A percentile compares a stretch with the other conserved stretches of the same genome.
These are phyloP conservation scores for Pleurozium schreberi DNA, from an alignment of 225 moss, liverwort and hornwort genomes.

Conservation along the genomic window DNA sequence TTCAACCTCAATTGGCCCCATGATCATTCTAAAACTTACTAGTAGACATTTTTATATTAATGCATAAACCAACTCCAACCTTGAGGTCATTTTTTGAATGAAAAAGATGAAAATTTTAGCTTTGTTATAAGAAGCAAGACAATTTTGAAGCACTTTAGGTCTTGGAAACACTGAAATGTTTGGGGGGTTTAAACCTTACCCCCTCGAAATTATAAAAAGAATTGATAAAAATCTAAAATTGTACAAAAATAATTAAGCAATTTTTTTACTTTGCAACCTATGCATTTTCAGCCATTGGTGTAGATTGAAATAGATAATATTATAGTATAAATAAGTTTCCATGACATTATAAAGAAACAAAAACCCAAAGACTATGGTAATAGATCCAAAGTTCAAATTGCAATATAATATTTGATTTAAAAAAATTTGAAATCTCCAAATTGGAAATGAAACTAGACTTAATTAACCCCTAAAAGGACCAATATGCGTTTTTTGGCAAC, in stretches of 20 bases:
- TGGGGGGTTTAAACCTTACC: background rate
- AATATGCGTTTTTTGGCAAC: no score
- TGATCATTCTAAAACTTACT: background rate
- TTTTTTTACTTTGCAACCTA: background rate
- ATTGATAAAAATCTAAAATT: background rate
- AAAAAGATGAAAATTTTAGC: background rate
- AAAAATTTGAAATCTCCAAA: background rate
- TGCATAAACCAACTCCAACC: background rate
- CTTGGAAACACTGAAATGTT: fast-evolving
- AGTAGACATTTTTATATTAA: background rate
- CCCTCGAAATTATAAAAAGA: background rate
- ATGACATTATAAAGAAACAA: no score
- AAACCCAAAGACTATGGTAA: fast-evolving
- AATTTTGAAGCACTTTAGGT: background rate
- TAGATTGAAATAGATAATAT: background rate
- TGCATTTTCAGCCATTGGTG: background rate
- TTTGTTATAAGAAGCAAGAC: fast-evolving
- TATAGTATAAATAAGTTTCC: background rate
- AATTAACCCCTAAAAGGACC: no score
- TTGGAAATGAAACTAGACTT: background rate
- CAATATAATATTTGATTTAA: background rate
- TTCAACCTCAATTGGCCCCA: background rate
- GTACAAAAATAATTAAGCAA: background rate
- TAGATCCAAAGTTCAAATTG: background rate
- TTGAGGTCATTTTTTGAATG: background rate